Evolutionary conservation across 2,329 filamentous ascomycete species (phyloP), one percentile per base, ranked within the genome.

Genomic region (Huntiella bhutanensis): DNA sequence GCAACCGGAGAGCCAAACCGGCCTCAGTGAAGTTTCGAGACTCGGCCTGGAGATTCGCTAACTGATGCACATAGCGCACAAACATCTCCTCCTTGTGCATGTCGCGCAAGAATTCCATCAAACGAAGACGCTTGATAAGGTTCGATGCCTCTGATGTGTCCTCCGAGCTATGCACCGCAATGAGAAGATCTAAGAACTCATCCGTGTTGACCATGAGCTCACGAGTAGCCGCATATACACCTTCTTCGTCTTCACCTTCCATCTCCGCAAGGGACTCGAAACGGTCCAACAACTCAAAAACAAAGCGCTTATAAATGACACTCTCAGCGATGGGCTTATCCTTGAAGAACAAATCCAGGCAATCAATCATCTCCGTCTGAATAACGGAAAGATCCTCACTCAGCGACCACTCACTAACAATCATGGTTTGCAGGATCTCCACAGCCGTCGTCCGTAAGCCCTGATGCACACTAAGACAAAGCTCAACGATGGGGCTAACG

Each of bases 21-120:
- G 88, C 88, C 62, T 95, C 87, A 0, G 85, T 82, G 52, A 79
- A 75, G 55, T 94, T 91, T 49, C 80, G 71, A 3, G 81, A 73
- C 36, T 79, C 73, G 6, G 73, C 71, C 59, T 96, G 88, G 10
- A 91, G 67, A 35, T 76, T 67, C 2, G 86, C 83, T 15, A 96
- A 70, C 60, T 95, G 86, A 58, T 96, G 88, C 11, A 96, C 87
- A 56, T 96, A 95, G 53, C 86, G 80, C 52, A 94, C 82, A 60
- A 94, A 96, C 48, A 95, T 94, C 56, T 95, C 87, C 59, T 94
- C 86, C 57, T 93, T 93, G 54, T 92, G 83, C 80, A 95, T 93
- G 57, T 95, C 86, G 53, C 86, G 82, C 54, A 96, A 71, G 62
- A 95, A 96, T 54, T 95, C 85, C 87, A 96, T 95, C 19, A 96